These are phyloP conservation scores for Mercurialis annua DNA, from an alignment of 345 rosid species.

Conservation along the genomic window DNA sequence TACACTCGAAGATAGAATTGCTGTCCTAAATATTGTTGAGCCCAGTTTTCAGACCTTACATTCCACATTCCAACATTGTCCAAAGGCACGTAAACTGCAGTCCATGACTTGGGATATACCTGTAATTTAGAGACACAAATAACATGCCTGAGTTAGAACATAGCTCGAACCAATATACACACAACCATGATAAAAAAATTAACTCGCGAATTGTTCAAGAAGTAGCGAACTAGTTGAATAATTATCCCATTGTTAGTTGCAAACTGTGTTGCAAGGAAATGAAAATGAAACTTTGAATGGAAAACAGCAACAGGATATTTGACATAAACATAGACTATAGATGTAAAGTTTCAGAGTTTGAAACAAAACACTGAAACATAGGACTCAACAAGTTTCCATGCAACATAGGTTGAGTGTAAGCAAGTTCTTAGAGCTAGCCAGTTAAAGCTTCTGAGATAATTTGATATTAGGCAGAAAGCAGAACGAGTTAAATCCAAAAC, in stretches of 20 bases:
- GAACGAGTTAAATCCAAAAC: neutral
- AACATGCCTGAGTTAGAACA: neutral
- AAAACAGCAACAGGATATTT: too few species aligned
- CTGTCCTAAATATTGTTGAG: conserved; percentile 60
- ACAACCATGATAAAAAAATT: too few species aligned
- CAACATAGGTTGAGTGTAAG: too few species aligned
- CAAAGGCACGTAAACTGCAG: conserved; percentile 60
- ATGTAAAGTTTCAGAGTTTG: too few species aligned
- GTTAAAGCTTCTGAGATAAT: neutral
- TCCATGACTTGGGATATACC: conserved; percentile 77
- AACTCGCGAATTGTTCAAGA: too few species aligned
- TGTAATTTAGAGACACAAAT: conserved; percentile 14
- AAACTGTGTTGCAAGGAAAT: too few species aligned
- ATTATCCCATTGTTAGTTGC: too few species aligned
- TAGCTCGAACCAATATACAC: neutral
- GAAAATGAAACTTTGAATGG: neutral
- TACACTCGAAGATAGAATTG: conserved; percentile 61
- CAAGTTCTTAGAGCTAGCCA: neutral
- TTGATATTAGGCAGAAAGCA: neutral
- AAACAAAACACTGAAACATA: too few species aligned
- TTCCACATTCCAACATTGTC: conserved; percentile 87
- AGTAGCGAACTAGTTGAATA: too few species aligned
- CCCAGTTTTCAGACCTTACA: conserved; percentile 71
- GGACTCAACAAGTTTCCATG: too few species aligned
- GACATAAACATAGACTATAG: too few species aligned